Conservation (phyloP, 1,284 basidiomycete genomes). For the Apiotrichum sp. region DNA sequence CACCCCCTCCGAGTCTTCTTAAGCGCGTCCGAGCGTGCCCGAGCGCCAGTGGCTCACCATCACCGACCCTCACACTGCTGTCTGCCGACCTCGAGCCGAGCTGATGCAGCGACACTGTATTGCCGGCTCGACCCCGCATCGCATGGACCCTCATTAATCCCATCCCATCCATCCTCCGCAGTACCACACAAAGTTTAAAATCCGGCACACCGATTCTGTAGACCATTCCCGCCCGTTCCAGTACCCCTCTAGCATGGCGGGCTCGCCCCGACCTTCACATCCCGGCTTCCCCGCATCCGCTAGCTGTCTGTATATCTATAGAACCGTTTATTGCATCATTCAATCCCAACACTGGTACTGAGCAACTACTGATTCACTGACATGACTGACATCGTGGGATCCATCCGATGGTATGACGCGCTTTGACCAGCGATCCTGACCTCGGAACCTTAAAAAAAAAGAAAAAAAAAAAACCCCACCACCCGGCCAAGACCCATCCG, state of each 20-base stretch:
- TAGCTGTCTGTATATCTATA: slow-evolving; percentile 4
- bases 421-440: too few species aligned
- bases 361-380: too few species aligned
- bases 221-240: neutral
- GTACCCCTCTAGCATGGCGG: neutral
- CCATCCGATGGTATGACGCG: too few species aligned
- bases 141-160: neutral
- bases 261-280: neutral
- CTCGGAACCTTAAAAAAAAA: too few species aligned
- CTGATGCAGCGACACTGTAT: too few species aligned
- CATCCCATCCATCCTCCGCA: neutral
- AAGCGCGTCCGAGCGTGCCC: neutral
- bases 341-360: too few species aligned
- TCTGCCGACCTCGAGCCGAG: neutral
- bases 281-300: neutral
- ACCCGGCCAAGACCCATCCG: too few species aligned
- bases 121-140: too few species aligned
- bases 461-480: too few species aligned
- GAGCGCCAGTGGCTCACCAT: neutral
- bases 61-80: neutral
- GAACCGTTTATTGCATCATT: neutral
- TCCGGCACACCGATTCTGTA: neutral
- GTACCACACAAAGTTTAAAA: neutral
- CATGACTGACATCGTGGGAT: too few species aligned
- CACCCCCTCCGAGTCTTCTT: neutral